A percentile compares a stretch with the other conserved stretches of the same genome.
These are phyloP conservation scores for Pouteria campechiana DNA, from an alignment of 179 eudicot genomes.

Conservation along the genomic window DNA sequence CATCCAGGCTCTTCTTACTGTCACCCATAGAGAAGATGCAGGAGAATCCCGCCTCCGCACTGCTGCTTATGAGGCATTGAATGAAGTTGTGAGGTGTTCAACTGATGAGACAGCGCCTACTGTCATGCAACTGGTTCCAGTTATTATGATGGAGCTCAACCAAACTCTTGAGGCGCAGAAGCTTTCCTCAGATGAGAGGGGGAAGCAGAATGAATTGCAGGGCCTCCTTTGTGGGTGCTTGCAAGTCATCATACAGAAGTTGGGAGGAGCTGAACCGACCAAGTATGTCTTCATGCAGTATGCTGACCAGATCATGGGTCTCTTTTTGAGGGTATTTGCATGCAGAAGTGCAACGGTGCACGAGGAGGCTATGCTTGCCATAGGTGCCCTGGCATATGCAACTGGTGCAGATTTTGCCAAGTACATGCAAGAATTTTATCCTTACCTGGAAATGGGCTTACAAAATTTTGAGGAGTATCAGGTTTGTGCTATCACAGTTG, in stretches of 20 bases:
- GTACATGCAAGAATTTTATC: slow-evolving; percentile 77
- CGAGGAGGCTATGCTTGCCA: slow-evolving; percentile 94
- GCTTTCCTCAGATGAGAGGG: slow-evolving; percentile 67
- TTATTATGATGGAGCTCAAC: slow-evolving; percentile 89
- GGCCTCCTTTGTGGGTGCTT: slow-evolving; percentile 96
- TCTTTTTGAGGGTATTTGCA: slow-evolving; percentile 75
- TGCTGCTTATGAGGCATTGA: slow-evolving; percentile 90
- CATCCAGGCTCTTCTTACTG: slow-evolving; percentile 77
- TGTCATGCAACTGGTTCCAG: slow-evolving; percentile 71
- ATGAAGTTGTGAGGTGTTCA: slow-evolving; percentile 96
- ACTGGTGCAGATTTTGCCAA: slow-evolving; percentile 73
- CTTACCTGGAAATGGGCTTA: slow-evolving; percentile 90
- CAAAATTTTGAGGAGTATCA: slow-evolving; percentile 91
- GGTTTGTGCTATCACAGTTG: slow-evolving; percentile 91
- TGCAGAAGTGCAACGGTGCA: slow-evolving; percentile 89
- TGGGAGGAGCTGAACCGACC: slow-evolving; percentile 62
- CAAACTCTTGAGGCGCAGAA: slow-evolving; percentile 73
- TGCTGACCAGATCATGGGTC: slow-evolving; percentile 86
- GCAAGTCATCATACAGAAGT: slow-evolving; percentile 89
- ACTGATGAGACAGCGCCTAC: slow-evolving; percentile 81
- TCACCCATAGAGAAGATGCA: slow-evolving; percentile 84
- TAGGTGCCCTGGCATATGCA: slow-evolving; percentile 87
- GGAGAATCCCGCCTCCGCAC: slow-evolving; percentile 79
- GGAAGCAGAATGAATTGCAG: slow-evolving; percentile 75
- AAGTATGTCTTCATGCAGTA: slow-evolving; percentile 71